Evolutionary conservation across 73 alveolate species (phyloP), one percentile per base, ranked within the genome.

Genomic region (Durusdinium trenchii): DNA sequence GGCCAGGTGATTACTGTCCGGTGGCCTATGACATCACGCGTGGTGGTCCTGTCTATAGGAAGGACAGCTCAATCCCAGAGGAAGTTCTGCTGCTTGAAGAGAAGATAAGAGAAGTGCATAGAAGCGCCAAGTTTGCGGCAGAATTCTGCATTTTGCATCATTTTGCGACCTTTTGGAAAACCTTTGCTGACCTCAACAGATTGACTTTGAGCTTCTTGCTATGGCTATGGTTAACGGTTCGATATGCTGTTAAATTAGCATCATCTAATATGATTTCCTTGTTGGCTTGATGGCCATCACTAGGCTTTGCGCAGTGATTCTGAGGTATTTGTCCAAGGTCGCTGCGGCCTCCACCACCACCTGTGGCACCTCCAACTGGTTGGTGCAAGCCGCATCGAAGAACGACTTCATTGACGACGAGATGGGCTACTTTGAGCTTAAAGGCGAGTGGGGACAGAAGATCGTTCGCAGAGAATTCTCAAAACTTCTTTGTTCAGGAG

Each of bases 21-120:
- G 85, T 89, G 47, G 96, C 61, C 71, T 89, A 89, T 69, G 96
- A 89, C 96, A 26, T 89, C 51, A 40, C 40, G 26, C 84, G 96
- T 28, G 96, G 96, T 6, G 96, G 96, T 28, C 96, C 96, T 5
- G 98, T 91, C 42, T 91, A 91, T 54, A 76, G 62, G 46, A 91
- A 91, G 78, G 98, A 91, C 76, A 91, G 98, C 67, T 32, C 64
- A 52, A 50, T 91, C 76, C 87, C 87, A 6, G 90, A 91, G 50
- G 96, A 89, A 50, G 90, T 79, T 64, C 32, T 79, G 90, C 48
- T 12, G 14, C 90, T 47, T 45, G 87, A 6, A 54, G 26, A 36
- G 50, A 28, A 73, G 28, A 35, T 16, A 48, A 36, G n/a, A n/a
- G n/a, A n/a, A n/a, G 71, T 14, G 71, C 26, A 26, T 57, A 57